Percentiles rank a stretch among this genome's conserved stretches.
Conservation (phyloP, 1,284 basidiomycete genomes). For the Neolentinus lepideus region DNA sequence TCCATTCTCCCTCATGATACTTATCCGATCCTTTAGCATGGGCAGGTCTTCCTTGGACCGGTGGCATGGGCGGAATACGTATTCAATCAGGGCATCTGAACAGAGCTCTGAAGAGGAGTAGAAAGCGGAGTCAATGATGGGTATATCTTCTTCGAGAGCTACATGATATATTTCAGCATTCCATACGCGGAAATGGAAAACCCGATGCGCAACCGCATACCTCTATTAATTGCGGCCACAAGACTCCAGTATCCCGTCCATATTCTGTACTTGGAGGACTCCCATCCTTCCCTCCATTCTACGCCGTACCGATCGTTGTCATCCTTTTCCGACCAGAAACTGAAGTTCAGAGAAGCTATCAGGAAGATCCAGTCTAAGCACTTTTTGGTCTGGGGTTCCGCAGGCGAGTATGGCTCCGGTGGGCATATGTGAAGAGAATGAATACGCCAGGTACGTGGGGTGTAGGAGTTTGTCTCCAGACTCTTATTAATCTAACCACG, state of each 20-base stretch:
- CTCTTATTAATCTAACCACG: slow-evolving; percentile 48
- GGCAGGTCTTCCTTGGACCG: slow-evolving; percentile 58
- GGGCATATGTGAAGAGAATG: slow-evolving; percentile 72
- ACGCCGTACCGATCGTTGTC: slow-evolving; percentile 61
- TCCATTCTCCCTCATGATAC: slow-evolving; percentile 68
- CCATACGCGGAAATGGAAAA: neutral
- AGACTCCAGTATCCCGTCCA: slow-evolving; percentile 81
- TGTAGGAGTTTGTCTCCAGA: slow-evolving; percentile 56
- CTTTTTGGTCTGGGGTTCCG: slow-evolving; percentile 43
- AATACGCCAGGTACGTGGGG: slow-evolving; percentile 70
- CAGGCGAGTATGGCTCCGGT: slow-evolving; percentile 46
- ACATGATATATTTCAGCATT: slow-evolving; percentile 11
- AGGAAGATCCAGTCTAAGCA: slow-evolving; percentile 80
- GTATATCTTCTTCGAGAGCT: slow-evolving; percentile 58
- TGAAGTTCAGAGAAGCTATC: slow-evolving; percentile 78
- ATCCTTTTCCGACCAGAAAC: slow-evolving; percentile 75
- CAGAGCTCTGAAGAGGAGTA: slow-evolving; percentile 62
- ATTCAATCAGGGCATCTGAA: slow-evolving; percentile 55
- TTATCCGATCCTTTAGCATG: slow-evolving; percentile 58
- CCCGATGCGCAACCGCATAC: slow-evolving; percentile 27
- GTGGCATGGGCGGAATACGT: slow-evolving; percentile 56
- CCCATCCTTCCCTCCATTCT: slow-evolving; percentile 68
- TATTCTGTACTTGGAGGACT: slow-evolving; percentile 33
- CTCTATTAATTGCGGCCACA: slow-evolving; percentile 70
- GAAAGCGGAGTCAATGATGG: slow-evolving; percentile 69